A percentile compares a stretch with the other conserved stretches of the same genome.
phyloP scores from a whole-genome alignment of 257 asterid genomes.

The Nicotiana tabacum region DNA sequence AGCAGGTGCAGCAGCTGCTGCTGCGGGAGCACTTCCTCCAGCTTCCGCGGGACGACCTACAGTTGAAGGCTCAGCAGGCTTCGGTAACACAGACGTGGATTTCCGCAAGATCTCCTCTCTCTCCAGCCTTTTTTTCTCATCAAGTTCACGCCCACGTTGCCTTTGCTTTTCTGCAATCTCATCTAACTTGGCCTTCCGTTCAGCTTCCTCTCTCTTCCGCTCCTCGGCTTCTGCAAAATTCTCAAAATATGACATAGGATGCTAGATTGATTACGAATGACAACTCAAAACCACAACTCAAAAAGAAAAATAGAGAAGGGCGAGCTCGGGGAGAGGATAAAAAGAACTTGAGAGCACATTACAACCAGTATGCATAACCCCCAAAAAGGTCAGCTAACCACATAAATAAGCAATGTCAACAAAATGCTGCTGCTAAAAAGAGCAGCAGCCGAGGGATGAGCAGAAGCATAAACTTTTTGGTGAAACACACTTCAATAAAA shows the following conservation, averaged over 20 bases:
- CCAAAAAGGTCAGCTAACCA: neutral
- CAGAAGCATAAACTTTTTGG: slow-evolving; percentile 1
- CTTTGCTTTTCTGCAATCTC: slow-evolving; percentile 75
- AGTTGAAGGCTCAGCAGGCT: slow-evolving; percentile 22
- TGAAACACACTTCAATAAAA: neutral
- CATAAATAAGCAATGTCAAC: slow-evolving; percentile 2
- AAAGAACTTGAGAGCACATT: neutral
- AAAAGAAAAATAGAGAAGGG: neutral
- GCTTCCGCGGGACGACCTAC: slow-evolving; percentile 27
- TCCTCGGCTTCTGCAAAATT: slow-evolving; percentile 53
- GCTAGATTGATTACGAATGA: neutral
- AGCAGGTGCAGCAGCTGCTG: slow-evolving; percentile 32
- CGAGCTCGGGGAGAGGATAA: neutral
- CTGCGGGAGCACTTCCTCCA: slow-evolving; percentile 21
- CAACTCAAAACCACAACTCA: neutral
- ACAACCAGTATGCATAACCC: neutral
- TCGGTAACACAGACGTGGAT: slow-evolving; percentile 20
- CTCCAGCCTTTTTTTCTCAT: slow-evolving; percentile 48
- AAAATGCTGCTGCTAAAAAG: neutral
- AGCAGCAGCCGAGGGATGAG: neutral
- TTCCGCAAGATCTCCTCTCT: slow-evolving; percentile 43
- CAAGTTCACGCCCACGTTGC: slow-evolving; percentile 63
- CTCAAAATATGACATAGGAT: neutral
- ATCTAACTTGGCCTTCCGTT: slow-evolving; percentile 59
- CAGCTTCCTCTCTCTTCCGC: slow-evolving; percentile 63